Evolutionary conservation across 2,329 filamentous ascomycete genomes (phyloP), one percentile per base, ranked within the genome.

Genomic region (Ophiognomonia clavigignenti-juglandacearum): DNA sequence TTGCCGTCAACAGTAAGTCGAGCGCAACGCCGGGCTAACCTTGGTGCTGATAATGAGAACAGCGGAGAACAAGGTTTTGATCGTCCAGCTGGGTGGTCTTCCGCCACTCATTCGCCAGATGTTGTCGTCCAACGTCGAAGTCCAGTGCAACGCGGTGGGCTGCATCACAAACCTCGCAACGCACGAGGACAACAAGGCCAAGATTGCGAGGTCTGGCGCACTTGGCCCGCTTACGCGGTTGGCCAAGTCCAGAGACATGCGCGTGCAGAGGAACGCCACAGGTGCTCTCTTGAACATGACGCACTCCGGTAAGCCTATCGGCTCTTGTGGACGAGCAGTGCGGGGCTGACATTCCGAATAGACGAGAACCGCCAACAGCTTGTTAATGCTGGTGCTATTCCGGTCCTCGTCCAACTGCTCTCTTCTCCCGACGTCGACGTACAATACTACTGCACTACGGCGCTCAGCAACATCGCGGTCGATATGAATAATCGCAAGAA

Each of bases 361-460:
- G 93, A 97, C 65, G 93, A 98, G 67, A 98, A 98, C 67, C 83
- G 93, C 57, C 90, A 97, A 68, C 91, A 98, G 66, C 85, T 98
- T 23, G 93, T 98, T 56, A 95, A 95, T 56, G 93, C 93, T 38
- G 92, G 92, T 53, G 93, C 93, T n/a, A 96, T 98, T 55, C 93
- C 93, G 5, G 92, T 98, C 8, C 82, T 98, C 22, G 93, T 98
- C 34, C 90, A 96, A 62, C 82, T 98, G 20, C 83, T 98, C 38
- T 90, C 88, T 8, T 97, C 93, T 22, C 74, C 85, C 49, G 93
- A 98, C 61, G 91, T 96, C 56, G 93, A 98, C 63, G 93, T 98
- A 26, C 93, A 98, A 70, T 98, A 98, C 70, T 98, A 98, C 70
- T 98, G 93, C 72, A 98, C 93, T 16, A 98, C 93, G 4, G 93